A percentile compares a stretch with the other conserved stretches of the same genome.
These are phyloP conservation scores for Pleodorina starrii DNA, from an alignment of 139 green algal genomes.

Conservation along the genomic window DNA sequence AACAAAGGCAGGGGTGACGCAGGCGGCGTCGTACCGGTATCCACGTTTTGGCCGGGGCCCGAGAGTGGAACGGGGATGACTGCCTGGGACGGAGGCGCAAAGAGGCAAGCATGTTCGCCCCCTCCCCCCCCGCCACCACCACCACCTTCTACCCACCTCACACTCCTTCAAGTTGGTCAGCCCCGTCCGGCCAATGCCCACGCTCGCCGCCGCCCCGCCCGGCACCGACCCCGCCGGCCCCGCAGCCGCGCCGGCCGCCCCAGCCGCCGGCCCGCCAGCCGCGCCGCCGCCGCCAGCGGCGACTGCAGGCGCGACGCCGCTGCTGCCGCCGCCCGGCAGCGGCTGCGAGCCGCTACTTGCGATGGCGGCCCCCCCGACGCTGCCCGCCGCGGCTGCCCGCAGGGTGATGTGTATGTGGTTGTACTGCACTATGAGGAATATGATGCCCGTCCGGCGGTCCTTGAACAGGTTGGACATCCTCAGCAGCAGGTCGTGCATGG, in stretches of 20 bases:
- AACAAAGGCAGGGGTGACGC: too few species aligned
- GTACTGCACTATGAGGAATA: constrained; percentile 97
- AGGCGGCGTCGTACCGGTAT: too few species aligned
- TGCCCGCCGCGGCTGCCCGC: not conserved
- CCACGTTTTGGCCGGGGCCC: too few species aligned
- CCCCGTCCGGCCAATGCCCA: constrained; percentile 73
- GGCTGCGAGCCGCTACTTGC: too few species aligned
- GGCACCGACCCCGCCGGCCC: not conserved
- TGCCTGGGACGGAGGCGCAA: too few species aligned
- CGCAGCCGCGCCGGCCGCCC: not conserved
- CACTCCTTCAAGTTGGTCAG: constrained; percentile 83
- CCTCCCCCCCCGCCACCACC: too few species aligned
- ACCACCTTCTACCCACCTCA: constrained; percentile 81
- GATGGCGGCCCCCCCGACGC: not conserved
- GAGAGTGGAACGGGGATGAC: too few species aligned
- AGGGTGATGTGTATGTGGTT: constrained; percentile 82
- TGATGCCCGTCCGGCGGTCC: constrained; percentile 74
- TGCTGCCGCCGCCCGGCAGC: too few species aligned
- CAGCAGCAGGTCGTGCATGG: constrained; percentile 75
- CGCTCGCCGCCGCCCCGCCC: not conserved
- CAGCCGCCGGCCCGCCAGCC: not conserved
- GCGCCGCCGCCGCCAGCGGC: not conserved
- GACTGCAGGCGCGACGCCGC: too few species aligned
- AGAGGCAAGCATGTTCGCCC: too few species aligned
- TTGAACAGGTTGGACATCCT: constrained; percentile 76